Base-by-base conservation (phyloP, 2,329 filamentous ascomycete species). In the Colletotrichum sp. region DNA sequence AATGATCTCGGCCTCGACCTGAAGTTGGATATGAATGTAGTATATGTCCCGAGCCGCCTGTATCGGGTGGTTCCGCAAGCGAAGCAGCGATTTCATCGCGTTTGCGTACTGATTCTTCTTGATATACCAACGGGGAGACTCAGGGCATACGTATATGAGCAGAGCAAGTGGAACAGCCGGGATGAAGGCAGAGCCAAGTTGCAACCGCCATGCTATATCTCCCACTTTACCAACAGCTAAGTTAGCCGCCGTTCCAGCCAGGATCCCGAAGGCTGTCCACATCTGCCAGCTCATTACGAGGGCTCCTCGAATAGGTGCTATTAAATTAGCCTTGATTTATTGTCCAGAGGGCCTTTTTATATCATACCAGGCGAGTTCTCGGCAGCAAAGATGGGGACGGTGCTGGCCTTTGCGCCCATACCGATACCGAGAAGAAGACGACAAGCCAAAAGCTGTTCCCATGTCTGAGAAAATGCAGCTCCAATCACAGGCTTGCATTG, bases 391-490 rank as follows among this genome's bases (percentile, higher is more conserved):
- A 96, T 92, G 0, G 95, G 94, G 3, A 95, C 93, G 64, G 88
- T 91, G 0, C 92, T 91, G 25, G 92, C 92, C 82, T 96, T 96
- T 19, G 93, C 89, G 32, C 94, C 94, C 86, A 96, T 95, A 2
- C 93, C 94, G 62, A 97, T 91, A 12, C 95, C 95, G 76, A 96
- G 89, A 15, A 94, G 88, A 77, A 96, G 90, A 57, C 95, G 92
- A 65, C 92, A 93, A 57, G 91, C 88, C 75, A 97, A 89, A 78
- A 96, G 90, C 80, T 95, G 91, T 82, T 87, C 89, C 94, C 94
- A 96, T 1, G 89, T 92, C 77, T 94, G 91, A 70, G 92, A 91
- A 78, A 95, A 94, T 0, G 91, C 94, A 69, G 90, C 92, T n/a
- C 92, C 93, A 77, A 96, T 91, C 3, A 93, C 92, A 3, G 93